Percentiles rank a stretch among this genome's conserved stretches.
These are phyloP conservation scores for Rhodotorula sp. DNA, from an alignment of 1,284 basidiomycete species.

Conservation along the genomic window DNA sequence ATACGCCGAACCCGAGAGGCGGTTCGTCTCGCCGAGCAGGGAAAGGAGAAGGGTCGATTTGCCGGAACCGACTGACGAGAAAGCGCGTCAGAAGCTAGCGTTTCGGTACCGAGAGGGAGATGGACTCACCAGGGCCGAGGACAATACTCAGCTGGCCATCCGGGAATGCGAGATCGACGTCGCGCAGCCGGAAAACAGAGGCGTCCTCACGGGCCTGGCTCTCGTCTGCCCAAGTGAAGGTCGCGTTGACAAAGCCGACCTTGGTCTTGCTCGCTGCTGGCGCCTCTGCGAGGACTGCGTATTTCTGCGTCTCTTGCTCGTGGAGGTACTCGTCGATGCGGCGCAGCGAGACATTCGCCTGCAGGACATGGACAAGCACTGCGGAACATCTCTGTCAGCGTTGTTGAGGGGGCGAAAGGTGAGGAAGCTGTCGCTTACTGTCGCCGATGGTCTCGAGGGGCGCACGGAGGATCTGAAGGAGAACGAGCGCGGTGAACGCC, in stretches of 20 bases:
- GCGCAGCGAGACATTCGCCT: conserved; percentile 51
- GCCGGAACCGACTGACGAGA: conserved; percentile 52
- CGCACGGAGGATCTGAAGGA: conserved; percentile 56
- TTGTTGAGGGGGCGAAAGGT: background rate
- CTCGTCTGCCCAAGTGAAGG: conserved; percentile 49
- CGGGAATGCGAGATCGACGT: conserved; percentile 62
- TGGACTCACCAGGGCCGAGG: conserved; percentile 45
- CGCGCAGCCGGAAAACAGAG: conserved; percentile 51
- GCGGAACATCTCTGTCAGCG: background rate
- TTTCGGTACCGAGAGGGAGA: background rate
- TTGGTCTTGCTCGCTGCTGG: conserved; percentile 47
- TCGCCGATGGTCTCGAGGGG: conserved; percentile 44
- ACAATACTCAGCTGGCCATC: conserved; percentile 52
- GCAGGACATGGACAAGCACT: conserved; percentile 54
- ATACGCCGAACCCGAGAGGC: conserved; percentile 54
- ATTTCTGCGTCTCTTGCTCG: conserved; percentile 59
- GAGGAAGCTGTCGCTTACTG: conserved; percentile 11
- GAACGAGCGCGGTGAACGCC: conserved; percentile 57
- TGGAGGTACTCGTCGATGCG: conserved; percentile 54
- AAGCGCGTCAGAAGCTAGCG: conserved; percentile 38
- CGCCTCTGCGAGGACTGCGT: conserved; percentile 52
- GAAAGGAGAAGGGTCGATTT: conserved; percentile 55
- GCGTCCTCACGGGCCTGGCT: conserved; percentile 34
- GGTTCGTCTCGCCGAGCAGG: conserved; percentile 60
- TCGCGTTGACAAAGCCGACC: conserved; percentile 56